phyloP scores from a whole-genome alignment of 306 rosid genomes.

The Trifolium dubium region DNA sequence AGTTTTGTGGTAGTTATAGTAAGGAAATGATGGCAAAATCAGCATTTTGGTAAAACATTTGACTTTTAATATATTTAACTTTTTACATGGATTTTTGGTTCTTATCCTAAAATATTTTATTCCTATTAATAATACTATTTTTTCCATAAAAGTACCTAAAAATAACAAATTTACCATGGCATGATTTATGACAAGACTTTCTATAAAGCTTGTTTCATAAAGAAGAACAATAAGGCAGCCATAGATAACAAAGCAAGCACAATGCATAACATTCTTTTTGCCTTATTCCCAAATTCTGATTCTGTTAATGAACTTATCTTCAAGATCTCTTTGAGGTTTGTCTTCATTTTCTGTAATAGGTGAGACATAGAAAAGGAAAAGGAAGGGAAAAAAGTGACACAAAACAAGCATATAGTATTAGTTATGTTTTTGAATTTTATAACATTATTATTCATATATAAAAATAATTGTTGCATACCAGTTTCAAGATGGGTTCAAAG shows the following conservation, averaged over 20 bases:
- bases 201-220: constrained; percentile 35
- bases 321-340: constrained; percentile 11
- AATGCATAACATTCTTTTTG: constrained; percentile 5
- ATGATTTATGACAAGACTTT: not conserved
- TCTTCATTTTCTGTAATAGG: constrained; percentile 50
- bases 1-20: too few species aligned
- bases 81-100: too few species aligned
- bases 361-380: not conserved
- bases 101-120: too few species aligned
- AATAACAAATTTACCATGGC: not conserved
- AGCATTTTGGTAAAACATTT: not conserved
- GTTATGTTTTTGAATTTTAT: not conserved
- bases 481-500: constrained; percentile 50
- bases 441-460: not conserved
- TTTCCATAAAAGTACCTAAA: not conserved
- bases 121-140: not conserved
- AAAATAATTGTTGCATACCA: constrained; percentile 46
- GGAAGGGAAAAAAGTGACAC: not conserved
- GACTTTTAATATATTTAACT: not conserved
- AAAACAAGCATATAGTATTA: not conserved
- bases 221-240: constrained; percentile 39
- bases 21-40: too few species aligned
- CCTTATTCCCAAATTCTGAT: constrained; percentile 38
- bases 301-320: constrained; percentile 30
- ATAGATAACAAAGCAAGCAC: constrained; percentile 39